These are phyloP conservation scores for Neofusicoccum ribis DNA, from an alignment of 2,329 filamentous ascomycete genomes.

Conservation along the genomic window DNA sequence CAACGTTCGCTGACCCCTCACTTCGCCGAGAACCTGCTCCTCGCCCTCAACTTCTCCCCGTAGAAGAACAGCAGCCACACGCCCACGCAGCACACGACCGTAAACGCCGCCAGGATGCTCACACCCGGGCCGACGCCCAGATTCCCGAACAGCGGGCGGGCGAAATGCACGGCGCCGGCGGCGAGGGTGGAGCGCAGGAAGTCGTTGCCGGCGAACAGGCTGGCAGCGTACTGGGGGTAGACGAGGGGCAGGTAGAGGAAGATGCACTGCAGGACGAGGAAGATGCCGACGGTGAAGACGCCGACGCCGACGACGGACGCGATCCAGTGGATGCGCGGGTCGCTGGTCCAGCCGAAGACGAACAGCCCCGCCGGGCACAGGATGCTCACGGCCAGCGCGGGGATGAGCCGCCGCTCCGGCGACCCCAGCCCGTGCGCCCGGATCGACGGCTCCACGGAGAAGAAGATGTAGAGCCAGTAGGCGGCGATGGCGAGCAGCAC, in stretches of 20 bases:
- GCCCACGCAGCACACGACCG: slow-evolving; percentile 48
- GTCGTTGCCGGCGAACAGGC: slow-evolving; percentile 62
- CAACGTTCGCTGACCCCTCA: slow-evolving; percentile 28
- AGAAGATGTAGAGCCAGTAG: slow-evolving; percentile 29
- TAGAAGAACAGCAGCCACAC: slow-evolving; percentile 62
- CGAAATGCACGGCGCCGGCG: slow-evolving; percentile 61
- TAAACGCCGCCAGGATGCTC: slow-evolving; percentile 55
- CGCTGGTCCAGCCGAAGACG: slow-evolving; percentile 36
- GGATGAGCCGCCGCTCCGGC: slow-evolving; percentile 34
- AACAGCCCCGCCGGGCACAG: slow-evolving; percentile 35
- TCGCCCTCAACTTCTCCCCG: slow-evolving; percentile 55
- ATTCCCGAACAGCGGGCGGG: slow-evolving; percentile 59
- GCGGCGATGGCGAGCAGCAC: slow-evolving; percentile 25
- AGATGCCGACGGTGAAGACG: slow-evolving; percentile 41
- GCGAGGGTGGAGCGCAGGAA: slow-evolving; percentile 50
- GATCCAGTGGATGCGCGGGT: slow-evolving; percentile 39
- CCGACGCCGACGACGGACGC: slow-evolving; percentile 42
- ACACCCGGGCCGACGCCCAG: slow-evolving; percentile 60
- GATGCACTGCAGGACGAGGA: slow-evolving; percentile 46
- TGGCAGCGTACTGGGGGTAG: slow-evolving; percentile 52
- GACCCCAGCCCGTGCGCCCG: slow-evolving; percentile 26
- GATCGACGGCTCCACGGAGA: slow-evolving; percentile 27
- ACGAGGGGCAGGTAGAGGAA: slow-evolving; percentile 43
- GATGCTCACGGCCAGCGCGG: slow-evolving; percentile 33
- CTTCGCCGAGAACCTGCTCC: slow-evolving; percentile 58